These are phyloP conservation scores for Elsinoe perseae DNA, from an alignment of 2,329 filamentous ascomycete genomes.

Conservation along the genomic window DNA sequence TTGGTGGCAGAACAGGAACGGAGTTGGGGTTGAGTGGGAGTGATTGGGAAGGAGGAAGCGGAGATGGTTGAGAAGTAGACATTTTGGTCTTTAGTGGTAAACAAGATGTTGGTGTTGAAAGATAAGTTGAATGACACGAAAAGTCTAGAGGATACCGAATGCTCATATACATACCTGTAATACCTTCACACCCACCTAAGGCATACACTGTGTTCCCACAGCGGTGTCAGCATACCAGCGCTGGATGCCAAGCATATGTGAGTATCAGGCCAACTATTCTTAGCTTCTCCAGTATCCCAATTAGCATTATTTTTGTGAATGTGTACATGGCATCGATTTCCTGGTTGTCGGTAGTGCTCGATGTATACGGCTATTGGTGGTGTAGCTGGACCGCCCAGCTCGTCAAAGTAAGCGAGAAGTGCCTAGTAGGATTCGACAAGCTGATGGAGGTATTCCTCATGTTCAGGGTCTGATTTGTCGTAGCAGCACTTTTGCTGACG, in stretches of 20 bases:
- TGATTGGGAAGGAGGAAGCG: neutral
- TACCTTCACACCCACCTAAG: neutral
- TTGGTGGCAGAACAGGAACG: neutral
- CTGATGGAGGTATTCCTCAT: too few relatives aligned
- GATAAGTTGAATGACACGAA: too few relatives aligned
- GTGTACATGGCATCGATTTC: neutral
- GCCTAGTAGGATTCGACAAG: neutral
- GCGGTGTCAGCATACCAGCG: neutral
- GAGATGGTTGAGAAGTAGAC: neutral
- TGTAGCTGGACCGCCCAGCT: neutral
- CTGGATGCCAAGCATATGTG: neutral
- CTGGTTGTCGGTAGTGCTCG: neutral
- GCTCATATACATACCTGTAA: neutral
- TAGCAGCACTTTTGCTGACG: too few relatives aligned
- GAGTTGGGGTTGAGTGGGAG: constrained; percentile 5
- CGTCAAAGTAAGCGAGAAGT: too few relatives aligned
- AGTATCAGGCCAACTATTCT: neutral
- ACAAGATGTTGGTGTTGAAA: too few relatives aligned
- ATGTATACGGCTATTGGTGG: neutral
- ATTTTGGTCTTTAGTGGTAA: neutral
- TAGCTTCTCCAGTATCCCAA: neutral
- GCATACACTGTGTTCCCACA: too few relatives aligned
- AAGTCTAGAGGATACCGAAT: too few relatives aligned
- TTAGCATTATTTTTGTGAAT: neutral
- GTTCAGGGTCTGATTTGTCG: too few relatives aligned